Evolutionary conservation across 2,329 filamentous ascomycete genomes (phyloP), one percentile per base, ranked within the genome.

Genomic region (Corynespora cassiicola): DNA sequence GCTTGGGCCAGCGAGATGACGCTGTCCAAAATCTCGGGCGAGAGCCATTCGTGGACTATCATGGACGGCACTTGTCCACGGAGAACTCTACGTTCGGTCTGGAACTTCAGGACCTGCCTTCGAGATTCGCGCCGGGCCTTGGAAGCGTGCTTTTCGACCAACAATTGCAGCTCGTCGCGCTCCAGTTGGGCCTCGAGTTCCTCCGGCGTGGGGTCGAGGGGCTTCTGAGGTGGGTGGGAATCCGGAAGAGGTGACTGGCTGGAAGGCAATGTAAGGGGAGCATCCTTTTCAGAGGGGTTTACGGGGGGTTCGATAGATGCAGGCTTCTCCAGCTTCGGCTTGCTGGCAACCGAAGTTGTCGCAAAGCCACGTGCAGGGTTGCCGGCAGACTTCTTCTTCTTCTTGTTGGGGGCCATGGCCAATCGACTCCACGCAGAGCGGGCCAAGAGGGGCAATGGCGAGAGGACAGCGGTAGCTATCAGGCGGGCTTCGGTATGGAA

Each of bases 311-410:
- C 49, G 23, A 57, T 53, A 27, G 52, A 38, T 6, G 30, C 26
- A 19, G 37, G 21, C 39, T 58, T 62, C 16, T 65, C 62, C 7
- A 23, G 52, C 59, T 92, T 90, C 29, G 80, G 76, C 64, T 88
- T 95, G 16, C 90, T 95, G 27, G 90, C 89, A 43, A 95, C 80
- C 1, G 92, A 97, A 9, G 89, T 95, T 5, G 94, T 99, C 50
- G 92, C 90, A 72, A 96, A 95, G 12, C 91, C 94, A 68, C 94
- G 81, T 24, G 90, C 90, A 43, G 91, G 89, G 69, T 96, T 97
- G 20, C 86, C 82, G 17, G 82, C 81, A 38, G 87, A 79, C 80
- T 96, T 97, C 77, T 90, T 95, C 75, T 96, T 96, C 74, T 95
- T 96, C 71, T 89, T 87, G 47, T 76, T 75, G 10, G 72, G 64